These are phyloP conservation scores for Kalmusia sp. DNA, from an alignment of 2,329 filamentous ascomycete genomes.

Conservation along the genomic window DNA sequence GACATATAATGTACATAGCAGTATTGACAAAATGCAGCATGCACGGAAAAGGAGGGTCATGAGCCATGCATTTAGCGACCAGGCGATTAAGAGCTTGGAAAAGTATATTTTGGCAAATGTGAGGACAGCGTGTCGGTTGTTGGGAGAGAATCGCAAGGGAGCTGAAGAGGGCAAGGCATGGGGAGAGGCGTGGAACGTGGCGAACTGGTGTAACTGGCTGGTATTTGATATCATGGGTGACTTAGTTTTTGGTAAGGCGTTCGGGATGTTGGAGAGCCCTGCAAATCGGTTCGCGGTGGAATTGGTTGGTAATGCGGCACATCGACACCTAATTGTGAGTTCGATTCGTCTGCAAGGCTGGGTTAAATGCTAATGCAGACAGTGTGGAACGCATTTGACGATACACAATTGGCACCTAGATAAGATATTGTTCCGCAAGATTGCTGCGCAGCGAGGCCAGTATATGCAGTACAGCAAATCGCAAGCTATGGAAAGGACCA, in stretches of 20 bases:
- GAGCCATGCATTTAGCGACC: conserved; percentile 55
- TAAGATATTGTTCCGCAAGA: conserved; percentile 53
- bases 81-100: conserved; percentile 55
- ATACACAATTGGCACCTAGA: conserved; percentile 53
- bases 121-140: conserved; percentile 46
- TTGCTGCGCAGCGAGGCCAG: conserved; percentile 48
- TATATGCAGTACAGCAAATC: conserved; percentile 54
- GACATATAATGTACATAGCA: conserved; percentile 52
- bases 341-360: neutral
- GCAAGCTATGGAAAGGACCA: conserved; percentile 52
- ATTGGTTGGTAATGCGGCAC: conserved; percentile 52
- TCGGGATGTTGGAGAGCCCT: conserved; percentile 51
- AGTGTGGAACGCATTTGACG: conserved; percentile 53
- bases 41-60: conserved; percentile 56
- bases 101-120: conserved; percentile 54
- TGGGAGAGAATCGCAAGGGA: conserved; percentile 30
- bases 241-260: conserved; percentile 54
- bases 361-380: conserved; percentile 20
- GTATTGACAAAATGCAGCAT: conserved; percentile 55
- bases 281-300: conserved; percentile 51
- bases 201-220: conserved; percentile 53
- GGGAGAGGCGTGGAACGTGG: conserved; percentile 53
- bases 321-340: conserved; percentile 54
- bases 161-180: conserved; percentile 43
- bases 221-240: conserved; percentile 62